Evolutionary conservation across 2,329 filamentous ascomycete species (phyloP), one percentile per base, ranked within the genome.

Genomic region (Xenoacremonium recifei): DNA sequence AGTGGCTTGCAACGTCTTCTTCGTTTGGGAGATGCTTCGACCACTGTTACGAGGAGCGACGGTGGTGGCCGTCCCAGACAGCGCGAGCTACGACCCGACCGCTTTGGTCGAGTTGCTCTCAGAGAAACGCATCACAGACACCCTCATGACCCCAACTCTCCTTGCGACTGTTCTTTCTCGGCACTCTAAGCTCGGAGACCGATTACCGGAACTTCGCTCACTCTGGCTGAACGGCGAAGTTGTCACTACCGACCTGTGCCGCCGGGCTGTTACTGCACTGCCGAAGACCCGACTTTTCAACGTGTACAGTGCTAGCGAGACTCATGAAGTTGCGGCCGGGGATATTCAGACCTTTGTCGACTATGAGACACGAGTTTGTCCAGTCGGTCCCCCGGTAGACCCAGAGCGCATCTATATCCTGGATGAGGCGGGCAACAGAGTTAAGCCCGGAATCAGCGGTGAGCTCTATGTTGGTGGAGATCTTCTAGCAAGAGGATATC

Each of bases 1-100:
- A 6, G 86, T 91, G 10, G 87, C 87, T n/a, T 91, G 87, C 68
- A 92, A 91, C 70, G 87, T 91, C 45, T 92, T 91, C 64, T 92
- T 92, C 60, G 76, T 91, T 35, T 92, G 87, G 87, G 87, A 92
- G 62, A 90, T 91, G 42, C 64, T 92, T 40, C 84, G 87, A 5
- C 87, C 87, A 7, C 70, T 92, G 33, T 61, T 92, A 40, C 78
- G 87, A 40, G 87, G 87, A 53, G 87, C 86, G 3, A 89, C 87
- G 0, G 84, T 88, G 4, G 77, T 90, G 17, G 79, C 84, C 4
- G 80, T 91, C 13, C 85, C 87, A 2, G 87, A 92, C 53, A 80
- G 87, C 53, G 77, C 76, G 25, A 90, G 86, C 65, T 91, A 90
- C 55, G 87, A 92, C 50, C 87, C 87, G 0, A 77, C 80, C 23